These are phyloP conservation scores for Entelexis sorbosivorans DNA, from an alignment of 1,139 yeast genomes.

Conservation along the genomic window DNA sequence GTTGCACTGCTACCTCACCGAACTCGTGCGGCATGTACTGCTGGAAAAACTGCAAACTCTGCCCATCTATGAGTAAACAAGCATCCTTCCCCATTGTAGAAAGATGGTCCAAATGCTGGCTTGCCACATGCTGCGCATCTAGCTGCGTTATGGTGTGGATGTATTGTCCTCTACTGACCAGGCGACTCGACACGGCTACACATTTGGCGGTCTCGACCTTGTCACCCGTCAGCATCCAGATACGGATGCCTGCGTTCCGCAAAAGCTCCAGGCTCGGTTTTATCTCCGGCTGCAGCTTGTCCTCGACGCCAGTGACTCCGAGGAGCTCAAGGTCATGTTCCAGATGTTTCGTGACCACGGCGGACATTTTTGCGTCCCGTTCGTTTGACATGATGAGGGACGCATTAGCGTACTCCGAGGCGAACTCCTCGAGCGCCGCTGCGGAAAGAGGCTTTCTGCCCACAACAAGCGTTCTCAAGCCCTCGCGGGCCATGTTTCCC, in stretches of 20 bases:
- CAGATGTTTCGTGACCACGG: constrained; percentile 53
- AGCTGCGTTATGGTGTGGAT: constrained; percentile 75
- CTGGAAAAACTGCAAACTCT: constrained; percentile 64
- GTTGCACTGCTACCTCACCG: constrained; percentile 57
- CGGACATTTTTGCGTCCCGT: constrained; percentile 64
- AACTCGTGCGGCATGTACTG: constrained; percentile 53
- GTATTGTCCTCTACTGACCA: constrained; percentile 86
- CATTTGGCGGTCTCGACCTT: constrained; percentile 97
- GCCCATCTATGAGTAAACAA: constrained; percentile 87
- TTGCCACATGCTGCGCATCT: constrained; percentile 28
- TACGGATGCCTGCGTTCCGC: constrained; percentile 90
- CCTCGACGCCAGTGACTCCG: constrained; percentile 97
- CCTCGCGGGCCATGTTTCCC: constrained; percentile 96
- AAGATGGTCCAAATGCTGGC: constrained; percentile 65
- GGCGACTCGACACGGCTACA: constrained; percentile 86
- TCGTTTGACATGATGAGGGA: constrained; percentile 58
- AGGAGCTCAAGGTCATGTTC: constrained; percentile 77
- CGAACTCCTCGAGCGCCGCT: constrained; percentile 51
- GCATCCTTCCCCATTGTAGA: constrained; percentile 49
- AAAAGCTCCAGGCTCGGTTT: constrained; percentile 83
- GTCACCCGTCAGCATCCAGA: constrained; percentile 99
- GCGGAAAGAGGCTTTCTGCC: constrained; percentile 61
- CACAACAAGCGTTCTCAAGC: constrained; percentile 84
- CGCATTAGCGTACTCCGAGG: constrained; percentile 56
- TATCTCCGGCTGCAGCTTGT: constrained; percentile 80